These are phyloP conservation scores for Eucalyptus tenuipes DNA, from an alignment of 345 rosid genomes.

Conservation along the genomic window DNA sequence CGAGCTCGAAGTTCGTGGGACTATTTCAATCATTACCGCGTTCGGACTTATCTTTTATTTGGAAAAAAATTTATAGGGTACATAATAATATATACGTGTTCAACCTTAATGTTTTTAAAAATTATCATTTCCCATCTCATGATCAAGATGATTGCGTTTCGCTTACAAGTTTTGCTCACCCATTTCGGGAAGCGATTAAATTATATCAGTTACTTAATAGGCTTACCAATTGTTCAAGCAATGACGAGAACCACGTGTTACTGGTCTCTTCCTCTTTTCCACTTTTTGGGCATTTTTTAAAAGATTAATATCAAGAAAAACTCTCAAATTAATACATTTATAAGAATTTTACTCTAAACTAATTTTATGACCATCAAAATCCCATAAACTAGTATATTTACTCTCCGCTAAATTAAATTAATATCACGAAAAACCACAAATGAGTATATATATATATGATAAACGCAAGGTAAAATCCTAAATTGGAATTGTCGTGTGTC, in stretches of 20 bases:
- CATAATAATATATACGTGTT: too few relatives aligned
- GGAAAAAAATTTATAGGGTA: too few relatives aligned
- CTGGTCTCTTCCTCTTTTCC: not conserved
- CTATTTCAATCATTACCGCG: not conserved
- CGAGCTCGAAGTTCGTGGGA: not conserved
- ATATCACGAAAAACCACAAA: rapidly evolving
- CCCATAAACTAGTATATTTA: not conserved
- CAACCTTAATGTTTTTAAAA: too few relatives aligned
- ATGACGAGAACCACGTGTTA: not conserved
- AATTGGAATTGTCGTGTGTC: rapidly evolving
- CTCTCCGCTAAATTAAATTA: rapidly evolving
- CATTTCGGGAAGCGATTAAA: not conserved
- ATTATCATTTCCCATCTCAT: not conserved
- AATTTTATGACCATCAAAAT: too few relatives aligned
- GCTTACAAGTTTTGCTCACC: not conserved
- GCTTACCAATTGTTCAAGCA: not conserved
- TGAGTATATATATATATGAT: too few relatives aligned
- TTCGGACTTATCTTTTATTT: not conserved
- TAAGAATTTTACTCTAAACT: too few relatives aligned
- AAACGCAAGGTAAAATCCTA: rapidly evolving
- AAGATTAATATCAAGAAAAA: too few relatives aligned
- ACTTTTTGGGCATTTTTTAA: not conserved
- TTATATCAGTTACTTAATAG: not conserved
- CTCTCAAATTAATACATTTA: too few relatives aligned
- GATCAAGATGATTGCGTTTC: not conserved